Conservation (phyloP, 2,329 filamentous ascomycete species). For the Cercospora nicotianae region DNA sequence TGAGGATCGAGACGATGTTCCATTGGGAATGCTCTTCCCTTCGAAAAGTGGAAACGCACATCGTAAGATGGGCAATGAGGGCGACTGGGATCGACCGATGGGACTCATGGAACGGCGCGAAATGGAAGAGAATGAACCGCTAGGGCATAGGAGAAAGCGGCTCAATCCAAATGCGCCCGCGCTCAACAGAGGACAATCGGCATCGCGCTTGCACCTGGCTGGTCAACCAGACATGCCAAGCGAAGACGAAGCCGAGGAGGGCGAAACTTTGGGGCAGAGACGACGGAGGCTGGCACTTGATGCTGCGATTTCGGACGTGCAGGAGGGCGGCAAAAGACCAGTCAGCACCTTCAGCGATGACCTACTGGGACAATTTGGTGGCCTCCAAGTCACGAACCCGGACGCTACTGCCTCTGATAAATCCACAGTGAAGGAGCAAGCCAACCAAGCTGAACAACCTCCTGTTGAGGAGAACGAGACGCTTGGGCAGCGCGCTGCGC, state of each 20-base stretch:
- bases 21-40: conserved; percentile 76
- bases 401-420: conserved; percentile 40
- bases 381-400: conserved; percentile 46
- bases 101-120: conserved; percentile 79
- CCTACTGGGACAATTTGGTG: conserved; percentile 64
- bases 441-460: conserved; percentile 14
- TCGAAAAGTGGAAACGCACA: conserved; percentile 57
- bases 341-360: conserved; percentile 68
- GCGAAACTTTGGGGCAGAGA: conserved; percentile 67
- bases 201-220: conserved; percentile 31
- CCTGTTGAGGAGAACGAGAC: conserved; percentile 62
- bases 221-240: conserved; percentile 32
- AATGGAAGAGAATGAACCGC: conserved; percentile 87
- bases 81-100: conserved; percentile 61
- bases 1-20: conserved; percentile 73
- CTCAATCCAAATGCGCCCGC: conserved; percentile 44
- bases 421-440: conserved; percentile 18
- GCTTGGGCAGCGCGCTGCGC: conserved; percentile 71
- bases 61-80: conserved; percentile 42
- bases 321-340: conserved; percentile 31
- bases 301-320: conserved; percentile 44
- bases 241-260: conserved; percentile 46
- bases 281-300: conserved; percentile 61
- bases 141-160: conserved; percentile 73
- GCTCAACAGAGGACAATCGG: conserved; percentile 23